These are phyloP conservation scores for Bondarzewia mesenterica DNA, from an alignment of 1,284 basidiomycete species.

Conservation along the genomic window DNA sequence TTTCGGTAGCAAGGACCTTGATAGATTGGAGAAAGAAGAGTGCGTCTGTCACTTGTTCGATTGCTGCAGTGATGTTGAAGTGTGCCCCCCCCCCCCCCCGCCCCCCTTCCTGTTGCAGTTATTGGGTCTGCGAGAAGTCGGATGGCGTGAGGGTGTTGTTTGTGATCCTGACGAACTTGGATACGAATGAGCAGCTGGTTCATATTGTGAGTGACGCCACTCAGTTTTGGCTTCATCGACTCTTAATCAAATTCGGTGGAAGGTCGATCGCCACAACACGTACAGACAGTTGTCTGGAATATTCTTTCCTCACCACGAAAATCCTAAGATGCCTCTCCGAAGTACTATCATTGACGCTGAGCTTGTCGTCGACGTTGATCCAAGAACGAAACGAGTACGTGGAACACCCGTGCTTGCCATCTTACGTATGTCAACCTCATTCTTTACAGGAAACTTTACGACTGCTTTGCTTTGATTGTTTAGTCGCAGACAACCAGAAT, in stretches of 20 bases:
- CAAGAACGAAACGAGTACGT: constrained; percentile 54
- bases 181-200: constrained; percentile 61
- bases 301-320: constrained; percentile 84
- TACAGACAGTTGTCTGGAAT: constrained; percentile 74
- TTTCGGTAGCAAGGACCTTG: constrained; percentile 65
- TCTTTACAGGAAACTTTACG: constrained; percentile 63
- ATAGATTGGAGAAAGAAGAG: constrained; percentile 79
- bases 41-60: constrained; percentile 30
- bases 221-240: neutral
- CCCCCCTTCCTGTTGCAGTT: constrained; percentile 43
- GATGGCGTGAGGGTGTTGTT: constrained; percentile 92
- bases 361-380: constrained; percentile 87
- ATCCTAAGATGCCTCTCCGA: constrained; percentile 53
- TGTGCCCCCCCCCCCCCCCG: constrained; percentile 2
- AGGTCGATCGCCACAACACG: constrained; percentile 94
- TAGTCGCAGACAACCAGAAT: constrained; percentile 82
- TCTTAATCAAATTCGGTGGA: constrained; percentile 4
- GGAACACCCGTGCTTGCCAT: too few species aligned
- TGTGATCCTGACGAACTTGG: constrained; percentile 68
- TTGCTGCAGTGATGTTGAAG: constrained; percentile 3
- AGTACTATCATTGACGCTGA: constrained; percentile 93
- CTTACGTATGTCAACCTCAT: constrained; percentile 1
- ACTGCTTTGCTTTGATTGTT: constrained; percentile 88
- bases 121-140: constrained; percentile 99
- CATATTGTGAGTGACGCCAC: constrained; percentile 65